Conservation (phyloP, 2,329 filamentous ascomycete genomes). For the Teratosphaeria epicoccoides region DNA sequence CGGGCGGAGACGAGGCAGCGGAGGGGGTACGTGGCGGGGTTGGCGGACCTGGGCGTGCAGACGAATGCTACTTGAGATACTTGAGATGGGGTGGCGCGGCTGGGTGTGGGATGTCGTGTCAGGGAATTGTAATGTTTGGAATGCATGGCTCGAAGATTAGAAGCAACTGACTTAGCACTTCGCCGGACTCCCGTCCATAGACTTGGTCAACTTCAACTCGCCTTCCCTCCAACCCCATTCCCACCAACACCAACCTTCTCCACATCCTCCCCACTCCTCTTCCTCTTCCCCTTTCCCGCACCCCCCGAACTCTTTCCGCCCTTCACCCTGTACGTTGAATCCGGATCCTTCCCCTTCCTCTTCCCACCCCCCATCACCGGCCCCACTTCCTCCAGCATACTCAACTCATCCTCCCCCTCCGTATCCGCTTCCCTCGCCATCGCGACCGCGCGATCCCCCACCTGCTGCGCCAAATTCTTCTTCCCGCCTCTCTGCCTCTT, state of each 20-base stretch:
- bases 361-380: constrained; percentile 12
- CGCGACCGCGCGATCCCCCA: constrained; percentile 26
- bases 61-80: constrained; percentile 4
- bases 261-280: constrained; percentile 16
- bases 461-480: constrained; percentile 26
- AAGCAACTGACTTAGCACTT: too few relatives aligned
- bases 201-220: too few relatives aligned
- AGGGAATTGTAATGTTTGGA: too few relatives aligned
- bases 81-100: too few relatives aligned
- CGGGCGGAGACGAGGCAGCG: constrained; percentile 16
- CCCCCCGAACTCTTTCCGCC: constrained; percentile 33
- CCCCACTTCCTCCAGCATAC: constrained; percentile 24
- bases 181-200: too few relatives aligned
- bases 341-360: constrained; percentile 28
- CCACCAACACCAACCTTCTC: constrained; percentile 34
- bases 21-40: constrained; percentile 10
- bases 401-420: constrained; percentile 30
- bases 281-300: constrained; percentile 34
- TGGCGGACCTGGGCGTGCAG: constrained; percentile 16
- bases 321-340: constrained; percentile 39
- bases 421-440: constrained; percentile 20
- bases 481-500: constrained; percentile 23
- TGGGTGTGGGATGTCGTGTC: too few relatives aligned
- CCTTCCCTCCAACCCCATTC: constrained; percentile 17
- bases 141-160: too few relatives aligned